Evolutionary conservation across 192 early-diverging fungal genomes (phyloP).

Genomic region (Coemansia reversa): DNA sequence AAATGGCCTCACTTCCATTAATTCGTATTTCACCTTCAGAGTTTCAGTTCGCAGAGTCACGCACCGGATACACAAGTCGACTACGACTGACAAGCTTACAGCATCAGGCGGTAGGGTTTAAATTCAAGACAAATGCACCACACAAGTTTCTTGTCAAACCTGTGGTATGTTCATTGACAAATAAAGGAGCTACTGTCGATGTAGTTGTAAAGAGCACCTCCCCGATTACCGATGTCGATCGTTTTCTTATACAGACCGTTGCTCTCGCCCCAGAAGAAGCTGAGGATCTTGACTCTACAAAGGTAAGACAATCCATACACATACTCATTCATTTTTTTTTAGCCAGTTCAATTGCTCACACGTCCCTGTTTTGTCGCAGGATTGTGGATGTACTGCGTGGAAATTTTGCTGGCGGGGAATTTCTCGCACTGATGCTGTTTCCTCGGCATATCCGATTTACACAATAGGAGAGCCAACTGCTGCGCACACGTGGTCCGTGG

Average conservation of each 20-base stretch:
- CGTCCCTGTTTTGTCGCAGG: background rate
- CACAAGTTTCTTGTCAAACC: conserved; percentile 60
- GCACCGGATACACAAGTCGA: conserved; percentile 50
- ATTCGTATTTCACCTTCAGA: conserved; percentile 57
- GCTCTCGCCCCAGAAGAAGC: conserved; percentile 51
- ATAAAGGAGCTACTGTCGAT: conserved; percentile 47
- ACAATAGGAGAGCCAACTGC: background rate
- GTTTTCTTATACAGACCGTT: conserved; percentile 61
- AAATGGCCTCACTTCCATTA: conserved; percentile 35
- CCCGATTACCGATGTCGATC: conserved; percentile 50
- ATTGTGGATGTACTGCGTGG: background rate
- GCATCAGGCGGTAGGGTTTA: conserved; percentile 55
- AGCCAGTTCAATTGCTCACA: background rate
- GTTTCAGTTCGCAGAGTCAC: conserved; percentile 52
- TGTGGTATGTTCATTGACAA: conserved; percentile 53
- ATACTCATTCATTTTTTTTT: background rate
- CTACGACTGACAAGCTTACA: conserved; percentile 52
- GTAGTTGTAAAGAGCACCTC: conserved; percentile 55
- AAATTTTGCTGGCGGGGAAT: background rate
- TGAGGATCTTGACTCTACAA: conserved; percentile 48
- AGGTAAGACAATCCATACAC: conserved; percentile 39
- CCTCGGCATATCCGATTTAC: background rate
- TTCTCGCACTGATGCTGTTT: background rate
- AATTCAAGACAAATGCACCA: conserved; percentile 63
- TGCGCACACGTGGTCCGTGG: background rate